Conservation (phyloP, 2,329 filamentous ascomycete species). For the Spiromastix sp. region DNA sequence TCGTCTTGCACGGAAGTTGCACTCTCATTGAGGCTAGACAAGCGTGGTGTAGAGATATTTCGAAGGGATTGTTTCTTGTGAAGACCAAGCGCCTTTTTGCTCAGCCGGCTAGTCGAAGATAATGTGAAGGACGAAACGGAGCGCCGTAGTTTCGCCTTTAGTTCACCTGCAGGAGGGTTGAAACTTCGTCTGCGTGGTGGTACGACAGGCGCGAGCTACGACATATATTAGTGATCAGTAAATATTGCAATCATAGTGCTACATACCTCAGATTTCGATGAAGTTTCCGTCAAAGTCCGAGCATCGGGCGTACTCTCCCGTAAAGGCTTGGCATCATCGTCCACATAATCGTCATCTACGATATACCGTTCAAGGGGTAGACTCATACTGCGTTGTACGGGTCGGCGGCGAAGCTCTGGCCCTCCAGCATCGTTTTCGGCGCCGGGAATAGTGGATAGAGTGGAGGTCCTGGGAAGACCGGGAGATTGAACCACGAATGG, state of each 20-base stretch:
- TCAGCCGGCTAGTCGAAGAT: slow-evolving; percentile 4
- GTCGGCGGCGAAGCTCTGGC: slow-evolving; percentile 13
- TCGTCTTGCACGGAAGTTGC: not conserved
- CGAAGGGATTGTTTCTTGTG: not conserved
- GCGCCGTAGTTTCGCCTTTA: slow-evolving; percentile 6
- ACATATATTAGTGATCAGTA: too few species aligned
- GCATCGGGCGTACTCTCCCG: slow-evolving; percentile 12
- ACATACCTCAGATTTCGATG: slow-evolving; percentile 15
- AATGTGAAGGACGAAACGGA: slow-evolving; percentile 6
- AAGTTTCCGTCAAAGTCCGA: slow-evolving; percentile 17
- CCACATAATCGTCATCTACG: slow-evolving; percentile 25
- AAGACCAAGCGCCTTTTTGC: not conserved
- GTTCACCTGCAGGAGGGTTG: not conserved
- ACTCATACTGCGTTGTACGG: slow-evolving; percentile 13
- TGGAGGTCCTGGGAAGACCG: slow-evolving; percentile 17
- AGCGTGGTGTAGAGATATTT: not conserved
- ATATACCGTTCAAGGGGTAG: slow-evolving; percentile 10
- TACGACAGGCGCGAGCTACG: too few species aligned
- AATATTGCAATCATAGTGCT: too few species aligned
- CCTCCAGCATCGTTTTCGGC: slow-evolving; percentile 14
- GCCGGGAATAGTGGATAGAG: slow-evolving; percentile 9
- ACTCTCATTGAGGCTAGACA: not conserved
- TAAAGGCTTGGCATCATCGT: slow-evolving; percentile 13
- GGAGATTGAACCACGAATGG: slow-evolving; percentile 16
- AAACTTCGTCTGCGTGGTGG: slow-evolving; percentile 3